phyloP scores from a whole-genome alignment of 2,329 filamentous ascomycete species.

The Epichloe glyceriae region DNA sequence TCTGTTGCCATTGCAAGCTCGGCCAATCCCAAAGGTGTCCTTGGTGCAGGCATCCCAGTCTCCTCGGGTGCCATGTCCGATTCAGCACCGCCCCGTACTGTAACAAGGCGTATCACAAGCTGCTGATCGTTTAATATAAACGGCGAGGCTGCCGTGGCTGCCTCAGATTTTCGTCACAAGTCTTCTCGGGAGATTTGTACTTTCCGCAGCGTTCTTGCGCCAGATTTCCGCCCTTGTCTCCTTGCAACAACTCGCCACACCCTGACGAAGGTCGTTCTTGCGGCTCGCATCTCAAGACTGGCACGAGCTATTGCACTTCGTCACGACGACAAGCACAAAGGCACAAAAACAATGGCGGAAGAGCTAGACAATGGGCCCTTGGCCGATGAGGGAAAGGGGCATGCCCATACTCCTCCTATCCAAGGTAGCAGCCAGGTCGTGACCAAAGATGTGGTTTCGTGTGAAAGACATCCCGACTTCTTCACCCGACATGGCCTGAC shows the following conservation, averaged over 20 bases:
- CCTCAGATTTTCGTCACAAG: background rate
- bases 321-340: background rate
- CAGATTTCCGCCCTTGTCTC: background rate
- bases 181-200: background rate
- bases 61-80: background rate
- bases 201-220: background rate
- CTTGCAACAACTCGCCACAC: background rate
- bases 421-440: constrained; percentile 9
- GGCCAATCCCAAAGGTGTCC: background rate
- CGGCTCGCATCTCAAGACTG: background rate
- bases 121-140: background rate
- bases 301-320: background rate
- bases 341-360: background rate
- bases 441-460: constrained; percentile 4
- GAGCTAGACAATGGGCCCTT: background rate
- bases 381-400: constrained; percentile 2
- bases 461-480: constrained; percentile 17
- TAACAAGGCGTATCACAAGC: background rate
- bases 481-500: constrained; percentile 26
- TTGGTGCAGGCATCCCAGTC: background rate
- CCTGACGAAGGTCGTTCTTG: background rate
- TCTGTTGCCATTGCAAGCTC: background rate
- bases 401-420: background rate
- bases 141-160: background rate
- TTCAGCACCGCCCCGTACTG: background rate